Evolutionary conservation across 805 yeast genomes (phyloP), one percentile per base, ranked within the genome.

Genomic region (Ogataea methanolica): DNA sequence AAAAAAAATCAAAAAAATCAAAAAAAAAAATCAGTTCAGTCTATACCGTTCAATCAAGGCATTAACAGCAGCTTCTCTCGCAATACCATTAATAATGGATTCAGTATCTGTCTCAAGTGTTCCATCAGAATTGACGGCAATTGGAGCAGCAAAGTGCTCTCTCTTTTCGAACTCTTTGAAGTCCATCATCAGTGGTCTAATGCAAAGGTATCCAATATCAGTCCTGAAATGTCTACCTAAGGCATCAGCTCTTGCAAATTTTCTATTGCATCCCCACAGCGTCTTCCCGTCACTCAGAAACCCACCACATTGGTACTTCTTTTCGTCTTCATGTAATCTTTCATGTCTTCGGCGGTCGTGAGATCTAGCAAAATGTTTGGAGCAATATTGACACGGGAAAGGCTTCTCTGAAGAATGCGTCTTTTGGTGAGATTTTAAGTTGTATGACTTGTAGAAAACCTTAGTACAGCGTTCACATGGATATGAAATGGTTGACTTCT

Each of bases 311-410:
- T 74, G 77, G 64, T 81, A 85, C 61, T 76, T 80, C 69, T 82
- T 83, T 48, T 76, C 80, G 6, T 91, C 91, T 19, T 82, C 76
- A 58, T 86, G 94, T n/a, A 86, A 68, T 17, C 78, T 71, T 60
- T 86, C 91, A 62, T 86, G 94, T 42, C 94, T 75, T 56, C 82
- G 82, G 46, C 84, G 73, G 62, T 86, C 94, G 59, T 86, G 92
- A 46, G 83, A 80, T 19, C 94, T 71, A 3, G 92, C 90, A 72
- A 86, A 86, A 9, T 82, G 77, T 60, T 82, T 80, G 17, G 76
- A 70, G 62, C 94, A 86, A 46, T 72, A 71, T 17, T 75, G 65
- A 61, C 94, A 86, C 41, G 75, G 74, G 66, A 71, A 85, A 6
- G 94, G 94, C 47, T 83, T 78, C 43, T 82, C 91, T 42, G 76